Evolutionary conservation across 208 protist genomes (phyloP).

Genomic region (Leishmania lainsoni): DNA sequence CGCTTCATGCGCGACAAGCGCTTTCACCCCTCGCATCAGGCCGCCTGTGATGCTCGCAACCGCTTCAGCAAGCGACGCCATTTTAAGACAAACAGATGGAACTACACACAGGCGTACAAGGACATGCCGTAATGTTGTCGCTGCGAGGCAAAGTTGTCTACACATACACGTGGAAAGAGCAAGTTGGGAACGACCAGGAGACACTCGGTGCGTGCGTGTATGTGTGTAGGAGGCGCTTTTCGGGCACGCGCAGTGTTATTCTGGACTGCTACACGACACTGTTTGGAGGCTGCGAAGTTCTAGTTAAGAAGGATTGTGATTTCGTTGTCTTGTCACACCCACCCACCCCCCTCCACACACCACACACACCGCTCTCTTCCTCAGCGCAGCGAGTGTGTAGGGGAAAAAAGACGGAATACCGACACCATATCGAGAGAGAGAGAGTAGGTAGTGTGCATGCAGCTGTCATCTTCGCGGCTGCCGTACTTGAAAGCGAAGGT

Average conservation of each 20-base stretch:
- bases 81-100: slow-evolving; percentile 93
- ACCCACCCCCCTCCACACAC: no score
- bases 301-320: not conserved
- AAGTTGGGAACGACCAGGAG: not conserved
- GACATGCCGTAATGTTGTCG: slow-evolving; percentile 74
- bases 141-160: not conserved
- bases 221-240: not conserved
- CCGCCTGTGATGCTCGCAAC: slow-evolving; percentile 72
- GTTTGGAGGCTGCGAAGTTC: not conserved
- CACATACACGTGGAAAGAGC: not conserved
- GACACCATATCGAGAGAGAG: not conserved
- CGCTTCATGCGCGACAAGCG: slow-evolving; percentile 91
- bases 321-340: not conserved
- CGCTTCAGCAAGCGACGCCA: slow-evolving; percentile 80
- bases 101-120: slow-evolving; percentile 91
- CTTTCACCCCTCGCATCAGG: slow-evolving; percentile 83
- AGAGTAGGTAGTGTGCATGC: not conserved
- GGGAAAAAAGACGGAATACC: not conserved
- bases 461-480: not conserved
- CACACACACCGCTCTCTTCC: not conserved
- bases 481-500: not conserved
- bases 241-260: not conserved
- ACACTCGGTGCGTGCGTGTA: not conserved
- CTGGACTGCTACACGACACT: not conserved
- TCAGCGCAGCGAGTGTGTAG: not conserved